Base-by-base conservation (phyloP, 2,329 filamentous ascomycete genomes). In the Aspergillus flavus region DNA sequence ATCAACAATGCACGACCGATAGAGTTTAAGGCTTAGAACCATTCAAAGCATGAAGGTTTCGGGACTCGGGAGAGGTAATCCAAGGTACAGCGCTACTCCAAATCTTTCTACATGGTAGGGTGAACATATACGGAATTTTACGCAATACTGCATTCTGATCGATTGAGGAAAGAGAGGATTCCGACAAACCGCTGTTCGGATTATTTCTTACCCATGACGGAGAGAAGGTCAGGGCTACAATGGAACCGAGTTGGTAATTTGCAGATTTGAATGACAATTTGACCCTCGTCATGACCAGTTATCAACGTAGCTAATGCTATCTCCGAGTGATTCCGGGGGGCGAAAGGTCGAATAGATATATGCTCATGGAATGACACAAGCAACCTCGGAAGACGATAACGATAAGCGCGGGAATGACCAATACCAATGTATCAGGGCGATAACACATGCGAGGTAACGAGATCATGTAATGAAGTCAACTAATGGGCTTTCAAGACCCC, bases 391-490 rank as follows among this genome's bases (percentile, higher is more conserved):
- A 12, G 12, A 28, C 10, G 52, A 54, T 54, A 36, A 23, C 30
- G 52, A 54, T 54, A 54, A 54, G 52, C n/a, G 32, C 16, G 11
- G 9, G 23, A 28, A 30, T 30, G 30, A n/a, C 50, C 50, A 53
- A 30, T 34, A n/a, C 50, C 19, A 7, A 34, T 53, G 14, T 53
- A 12, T 53, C 45, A 48, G 21, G 3, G 21, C 46, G 26, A 50
- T 50, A 50, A 50, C 23, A 50, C 12, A 19, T 5, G 45, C 43
- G 21, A 48, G 19, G 23, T 19, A 36, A 36, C 9, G n/a, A 16
- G 19, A 54, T 54, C 28, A 54, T 36, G 52, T 54, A 54, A 54
- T 54, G 16, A n/a, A n/a, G 30, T 54, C 52, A 12, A 30, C 52
- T 54, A 53, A 53, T 53, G 28, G 12, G 12, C 45, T 53, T 21